phyloP scores from a whole-genome alignment of 2,329 filamentous ascomycete genomes.

The Dendryphion nanum region DNA sequence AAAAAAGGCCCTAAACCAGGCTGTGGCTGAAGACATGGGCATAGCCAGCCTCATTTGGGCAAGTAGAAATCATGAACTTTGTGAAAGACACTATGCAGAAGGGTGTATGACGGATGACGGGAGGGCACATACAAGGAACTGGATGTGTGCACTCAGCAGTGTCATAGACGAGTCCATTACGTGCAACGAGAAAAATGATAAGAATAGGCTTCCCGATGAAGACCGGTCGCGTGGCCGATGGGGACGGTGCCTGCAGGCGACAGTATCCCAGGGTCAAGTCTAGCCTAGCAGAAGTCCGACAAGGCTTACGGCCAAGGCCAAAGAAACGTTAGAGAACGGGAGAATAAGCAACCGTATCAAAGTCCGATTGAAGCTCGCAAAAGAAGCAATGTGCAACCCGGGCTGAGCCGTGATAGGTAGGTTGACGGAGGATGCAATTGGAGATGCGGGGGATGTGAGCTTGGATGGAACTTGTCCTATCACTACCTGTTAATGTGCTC shows the following conservation, averaged over 20 bases:
- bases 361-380: constrained; percentile 9
- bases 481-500: constrained; percentile 47
- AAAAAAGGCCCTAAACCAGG: constrained; percentile 25
- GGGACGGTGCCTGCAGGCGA: constrained; percentile 25
- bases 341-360: constrained; percentile 30
- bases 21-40: constrained; percentile 19
- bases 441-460: constrained; percentile 17
- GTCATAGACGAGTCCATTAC: constrained; percentile 47
- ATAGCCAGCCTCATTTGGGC: constrained; percentile 20
- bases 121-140: constrained; percentile 45
- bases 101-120: constrained; percentile 21
- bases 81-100: constrained; percentile 15
- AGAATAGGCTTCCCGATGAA: constrained; percentile 28
- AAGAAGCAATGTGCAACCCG: constrained; percentile 26
- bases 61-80: constrained; percentile 17
- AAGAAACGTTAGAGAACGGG: constrained; percentile 17
- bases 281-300: constrained; percentile 17
- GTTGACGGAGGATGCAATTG: constrained; percentile 5
- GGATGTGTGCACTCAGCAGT: constrained; percentile 49
- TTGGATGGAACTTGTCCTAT: constrained; percentile 15
- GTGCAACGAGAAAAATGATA: constrained; percentile 25
- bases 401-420: constrained; percentile 17
- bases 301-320: constrained; percentile 27
- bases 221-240: constrained; percentile 26
- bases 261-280: constrained; percentile 15